Percentiles rank a stretch among this genome's conserved stretches.
These are phyloP conservation scores for Magnaporthiopsis rhizophila DNA, from an alignment of 2,329 filamentous ascomycete genomes.

Conservation along the genomic window DNA sequence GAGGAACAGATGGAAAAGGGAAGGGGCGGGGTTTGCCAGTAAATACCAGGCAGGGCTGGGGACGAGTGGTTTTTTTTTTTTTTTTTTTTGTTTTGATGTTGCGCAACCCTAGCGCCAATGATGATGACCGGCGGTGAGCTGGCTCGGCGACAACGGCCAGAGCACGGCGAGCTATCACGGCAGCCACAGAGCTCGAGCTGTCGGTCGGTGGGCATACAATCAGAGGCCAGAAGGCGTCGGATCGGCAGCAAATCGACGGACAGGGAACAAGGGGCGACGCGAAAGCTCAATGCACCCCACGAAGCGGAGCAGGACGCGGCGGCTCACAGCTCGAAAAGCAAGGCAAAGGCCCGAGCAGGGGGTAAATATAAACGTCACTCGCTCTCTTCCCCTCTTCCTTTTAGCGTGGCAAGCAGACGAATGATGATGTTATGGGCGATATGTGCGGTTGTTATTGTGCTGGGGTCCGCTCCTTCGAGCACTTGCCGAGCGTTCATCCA, in stretches of 20 bases:
- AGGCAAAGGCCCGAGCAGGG: neutral
- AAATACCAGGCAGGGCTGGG: neutral
- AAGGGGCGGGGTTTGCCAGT: neutral
- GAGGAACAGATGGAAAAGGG: neutral
- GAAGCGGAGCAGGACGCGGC: no score
- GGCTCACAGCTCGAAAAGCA: no score
- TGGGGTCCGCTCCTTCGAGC: neutral
- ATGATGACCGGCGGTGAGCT: neutral
- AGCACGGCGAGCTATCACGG: neutral
- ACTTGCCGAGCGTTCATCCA: neutral
- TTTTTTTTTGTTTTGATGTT: neutral
- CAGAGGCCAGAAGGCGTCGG: neutral
- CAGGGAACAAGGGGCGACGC: no score
- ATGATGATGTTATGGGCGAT: slow-evolving; percentile 2
- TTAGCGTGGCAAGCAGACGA: neutral
- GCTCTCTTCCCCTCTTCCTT: no score
- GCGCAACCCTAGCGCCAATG: neutral
- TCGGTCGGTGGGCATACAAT: neutral
- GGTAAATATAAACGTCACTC: neutral
- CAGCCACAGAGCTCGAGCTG: neutral
- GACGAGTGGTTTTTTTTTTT: neutral
- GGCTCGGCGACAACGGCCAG: no score
- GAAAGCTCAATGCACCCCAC: no score
- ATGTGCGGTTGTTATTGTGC: neutral
- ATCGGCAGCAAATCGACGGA: no score